Evolutionary conservation across 148 eudicot species (phyloP).

Genomic region (Persicaria maculosa): DNA sequence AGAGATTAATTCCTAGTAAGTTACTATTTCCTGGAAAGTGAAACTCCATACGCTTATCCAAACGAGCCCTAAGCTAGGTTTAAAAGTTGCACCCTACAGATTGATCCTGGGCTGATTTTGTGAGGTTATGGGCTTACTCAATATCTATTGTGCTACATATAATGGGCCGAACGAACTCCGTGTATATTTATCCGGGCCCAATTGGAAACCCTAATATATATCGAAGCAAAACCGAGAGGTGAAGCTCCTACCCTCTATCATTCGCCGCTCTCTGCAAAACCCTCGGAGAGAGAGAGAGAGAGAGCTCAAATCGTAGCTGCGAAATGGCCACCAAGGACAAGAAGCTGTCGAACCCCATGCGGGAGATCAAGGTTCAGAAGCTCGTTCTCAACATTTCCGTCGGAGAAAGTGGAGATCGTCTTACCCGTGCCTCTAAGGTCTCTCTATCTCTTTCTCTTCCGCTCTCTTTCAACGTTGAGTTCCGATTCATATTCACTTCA

Average conservation of each 20-base stretch:
- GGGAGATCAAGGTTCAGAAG: conserved; percentile 74
- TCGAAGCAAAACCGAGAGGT: neutral
- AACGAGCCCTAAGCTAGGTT: too few species aligned
- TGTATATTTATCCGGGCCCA: too few species aligned
- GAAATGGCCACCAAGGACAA: conserved; percentile 35
- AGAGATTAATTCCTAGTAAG: too few species aligned
- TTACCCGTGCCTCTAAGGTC: conserved; percentile 64
- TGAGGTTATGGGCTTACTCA: too few species aligned
- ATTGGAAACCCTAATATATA: conserved; percentile 5
- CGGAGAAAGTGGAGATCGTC: conserved; percentile 76
- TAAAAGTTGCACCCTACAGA: too few species aligned
- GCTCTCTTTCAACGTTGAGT: neutral
- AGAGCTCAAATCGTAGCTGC: neutral
- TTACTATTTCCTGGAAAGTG: too few species aligned
- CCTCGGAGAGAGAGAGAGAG: conserved; percentile 3
- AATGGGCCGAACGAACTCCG: too few species aligned
- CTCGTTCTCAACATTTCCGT: conserved; percentile 75
- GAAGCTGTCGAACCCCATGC: conserved; percentile 66
- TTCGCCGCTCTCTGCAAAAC: conserved; percentile 11
- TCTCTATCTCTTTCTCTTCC: neutral
- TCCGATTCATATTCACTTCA: neutral
- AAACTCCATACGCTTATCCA: too few species aligned
- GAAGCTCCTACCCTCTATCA: neutral
- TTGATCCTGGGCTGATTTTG: too few species aligned
- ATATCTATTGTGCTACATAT: too few species aligned